Evolutionary conservation across 352 stramenopile genomes (phyloP), one percentile per base, ranked within the genome.

Genomic region (Phytophthora nicotianae): DNA sequence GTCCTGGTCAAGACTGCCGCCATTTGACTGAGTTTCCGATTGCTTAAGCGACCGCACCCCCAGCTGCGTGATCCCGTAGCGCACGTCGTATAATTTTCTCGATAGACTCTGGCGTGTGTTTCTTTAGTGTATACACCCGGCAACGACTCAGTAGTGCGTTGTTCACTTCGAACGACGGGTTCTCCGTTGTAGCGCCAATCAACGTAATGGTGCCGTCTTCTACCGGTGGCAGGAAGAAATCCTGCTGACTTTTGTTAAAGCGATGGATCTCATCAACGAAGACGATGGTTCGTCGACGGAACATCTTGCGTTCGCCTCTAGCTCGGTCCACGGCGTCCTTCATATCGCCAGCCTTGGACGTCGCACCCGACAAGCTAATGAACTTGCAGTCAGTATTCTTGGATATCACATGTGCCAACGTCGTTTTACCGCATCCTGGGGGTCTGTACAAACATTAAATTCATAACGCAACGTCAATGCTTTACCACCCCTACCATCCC

Each of bases 191-290:
- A 21, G 89, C 89, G n/a, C 89, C 89, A 60, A 96, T 92, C 21
- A 96, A 50, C 21, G 88, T 94, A 62, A 96, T 90, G 8, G 79
- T 92, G 2, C 89, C 89, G 26, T 90, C 83, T 65, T 96, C 87
- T 10, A 96, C 82, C 1, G 69, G 64, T 11, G 86, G 86, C n/a
- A 96, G 70, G 42, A 96, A 92, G 42, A 94, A 88, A 65, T 95
- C 86, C 70, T 96, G 89, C 33, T 94, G 83, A 53, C 88, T 89
- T 64, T 96, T 96, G 54, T 92, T 96, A 65, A 93, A 95, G 6
- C 86, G 81, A 61, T 96, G 89, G 50, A 96, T 90, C 64, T 96
- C 89, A 40, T 96, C 89, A 1, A 96, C 83, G 47, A 96, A 96
- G 16, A 96, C 75, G 21, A 95, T 91, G 0, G 89, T 95, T 20